These are phyloP conservation scores for Psidium guajava DNA, from an alignment of 345 rosid genomes.

Conservation along the genomic window DNA sequence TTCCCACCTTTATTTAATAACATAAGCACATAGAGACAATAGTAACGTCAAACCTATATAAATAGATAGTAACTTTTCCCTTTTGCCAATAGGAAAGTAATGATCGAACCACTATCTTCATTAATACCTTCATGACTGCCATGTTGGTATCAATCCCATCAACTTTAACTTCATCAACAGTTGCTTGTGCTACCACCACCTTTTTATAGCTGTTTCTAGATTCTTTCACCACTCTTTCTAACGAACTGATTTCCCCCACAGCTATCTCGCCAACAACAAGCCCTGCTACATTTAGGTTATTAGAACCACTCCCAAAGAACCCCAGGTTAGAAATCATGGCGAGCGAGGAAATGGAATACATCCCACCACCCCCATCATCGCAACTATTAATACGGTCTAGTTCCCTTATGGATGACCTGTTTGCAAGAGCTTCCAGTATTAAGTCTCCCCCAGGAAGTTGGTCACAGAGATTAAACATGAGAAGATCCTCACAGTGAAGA, in stretches of 20 bases:
- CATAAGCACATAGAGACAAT: neutral
- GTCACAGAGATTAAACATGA: conserved; percentile 84
- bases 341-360: conserved; percentile 66
- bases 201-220: conserved; percentile 71
- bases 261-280: conserved; percentile 75
- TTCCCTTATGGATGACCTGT: conserved; percentile 46
- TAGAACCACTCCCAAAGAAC: conserved; percentile 42
- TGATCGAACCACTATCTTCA: neutral
- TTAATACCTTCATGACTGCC: conserved; percentile 94
- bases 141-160: conserved; percentile 90
- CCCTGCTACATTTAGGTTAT: conserved; percentile 29
- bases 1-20: neutral
- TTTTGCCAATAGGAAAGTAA: neutral
- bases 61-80: neutral
- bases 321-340: conserved; percentile 67
- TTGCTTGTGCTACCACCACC: conserved; percentile 69
- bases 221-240: conserved; percentile 76
- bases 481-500: conserved; percentile 39
- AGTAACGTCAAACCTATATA: neutral
- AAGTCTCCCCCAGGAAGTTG: conserved; percentile 96
- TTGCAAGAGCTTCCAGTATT: conserved; percentile 81
- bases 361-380: conserved; percentile 31
- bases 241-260: conserved; percentile 71
- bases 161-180: conserved; percentile 85
- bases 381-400: conserved; percentile 26